These are phyloP conservation scores for Leishmania mexicana DNA, from an alignment of 208 protist genomes.

Conservation along the genomic window DNA sequence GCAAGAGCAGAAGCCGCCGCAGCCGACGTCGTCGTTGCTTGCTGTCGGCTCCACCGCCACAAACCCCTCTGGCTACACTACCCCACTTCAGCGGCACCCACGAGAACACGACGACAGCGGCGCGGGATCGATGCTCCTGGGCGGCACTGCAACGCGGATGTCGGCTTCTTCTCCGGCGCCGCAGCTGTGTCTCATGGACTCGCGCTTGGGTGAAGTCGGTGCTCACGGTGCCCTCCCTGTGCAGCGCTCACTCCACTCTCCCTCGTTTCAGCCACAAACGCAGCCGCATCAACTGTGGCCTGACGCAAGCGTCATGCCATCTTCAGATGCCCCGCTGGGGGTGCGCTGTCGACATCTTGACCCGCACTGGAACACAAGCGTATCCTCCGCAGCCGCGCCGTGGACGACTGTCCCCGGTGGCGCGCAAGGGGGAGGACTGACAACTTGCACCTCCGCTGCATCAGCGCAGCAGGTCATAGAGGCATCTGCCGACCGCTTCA, in stretches of 20 bases:
- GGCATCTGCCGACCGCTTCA: neutral
- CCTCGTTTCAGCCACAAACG: neutral
- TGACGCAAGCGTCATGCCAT: neutral
- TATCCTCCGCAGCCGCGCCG: neutral
- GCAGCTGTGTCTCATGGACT: neutral
- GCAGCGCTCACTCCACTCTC: neutral
- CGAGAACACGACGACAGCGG: neutral
- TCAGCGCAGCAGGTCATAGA: neutral
- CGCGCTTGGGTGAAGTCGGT: neutral
- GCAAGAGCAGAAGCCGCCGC: neutral
- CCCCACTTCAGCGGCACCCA: neutral
- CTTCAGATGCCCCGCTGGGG: neutral
- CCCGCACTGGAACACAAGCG: neutral
- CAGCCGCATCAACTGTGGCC: neutral
- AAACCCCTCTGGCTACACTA: neutral
- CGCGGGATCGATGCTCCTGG: neutral
- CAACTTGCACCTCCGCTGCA: neutral
- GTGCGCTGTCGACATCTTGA: neutral
- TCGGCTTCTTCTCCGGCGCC: neutral
- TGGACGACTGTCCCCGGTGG: neutral
- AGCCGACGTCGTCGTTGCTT: neutral
- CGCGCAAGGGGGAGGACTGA: neutral
- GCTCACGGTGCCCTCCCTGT: neutral
- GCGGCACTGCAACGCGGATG: neutral
- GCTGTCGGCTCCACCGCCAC: neutral